phyloP scores from a whole-genome alignment of 768 basidiomycete species.

The Tremella yokohamensis region DNA sequence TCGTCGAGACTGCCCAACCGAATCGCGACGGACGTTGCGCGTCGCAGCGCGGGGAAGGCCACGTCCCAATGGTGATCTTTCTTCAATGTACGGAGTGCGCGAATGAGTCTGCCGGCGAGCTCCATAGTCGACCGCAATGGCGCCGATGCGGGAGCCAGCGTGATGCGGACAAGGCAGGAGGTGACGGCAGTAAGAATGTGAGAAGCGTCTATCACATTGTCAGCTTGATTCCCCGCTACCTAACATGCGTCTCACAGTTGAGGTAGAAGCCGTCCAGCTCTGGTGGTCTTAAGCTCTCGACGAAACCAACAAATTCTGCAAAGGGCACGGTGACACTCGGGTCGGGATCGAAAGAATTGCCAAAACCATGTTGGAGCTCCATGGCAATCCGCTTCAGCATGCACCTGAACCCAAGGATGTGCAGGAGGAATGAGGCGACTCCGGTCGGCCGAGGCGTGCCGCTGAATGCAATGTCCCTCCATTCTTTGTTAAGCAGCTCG shows the following conservation, averaged over 20 bases:
- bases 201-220: conserved; percentile 13
- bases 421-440: conserved; percentile 17
- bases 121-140: conserved; percentile 7
- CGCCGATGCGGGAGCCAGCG: conserved; percentile 11
- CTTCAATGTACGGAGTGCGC: conserved; percentile 15
- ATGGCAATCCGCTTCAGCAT: conserved; percentile 26
- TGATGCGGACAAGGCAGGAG: conserved; percentile 23
- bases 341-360: conserved; percentile 13
- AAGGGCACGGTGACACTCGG: conserved; percentile 14
- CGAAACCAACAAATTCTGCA: conserved; percentile 17
- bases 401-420: conserved; percentile 24
- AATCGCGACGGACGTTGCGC: conserved; percentile 16
- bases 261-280: conserved; percentile 28
- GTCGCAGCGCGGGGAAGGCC: conserved; percentile 17
- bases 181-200: conserved; percentile 24
- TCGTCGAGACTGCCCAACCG: conserved; percentile 11
- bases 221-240: neutral
- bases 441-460: neutral
- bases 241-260: conserved; percentile 15
- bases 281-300: conserved; percentile 8
- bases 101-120: conserved; percentile 15
- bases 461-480: conserved; percentile 8
- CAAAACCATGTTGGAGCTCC: conserved; percentile 27
- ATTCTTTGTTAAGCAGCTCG: conserved; percentile 9
- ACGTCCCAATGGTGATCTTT: conserved; percentile 15